These are phyloP conservation scores for Moesziomyces sp. DNA, from an alignment of 1,284 basidiomycete species.

Conservation along the genomic window DNA sequence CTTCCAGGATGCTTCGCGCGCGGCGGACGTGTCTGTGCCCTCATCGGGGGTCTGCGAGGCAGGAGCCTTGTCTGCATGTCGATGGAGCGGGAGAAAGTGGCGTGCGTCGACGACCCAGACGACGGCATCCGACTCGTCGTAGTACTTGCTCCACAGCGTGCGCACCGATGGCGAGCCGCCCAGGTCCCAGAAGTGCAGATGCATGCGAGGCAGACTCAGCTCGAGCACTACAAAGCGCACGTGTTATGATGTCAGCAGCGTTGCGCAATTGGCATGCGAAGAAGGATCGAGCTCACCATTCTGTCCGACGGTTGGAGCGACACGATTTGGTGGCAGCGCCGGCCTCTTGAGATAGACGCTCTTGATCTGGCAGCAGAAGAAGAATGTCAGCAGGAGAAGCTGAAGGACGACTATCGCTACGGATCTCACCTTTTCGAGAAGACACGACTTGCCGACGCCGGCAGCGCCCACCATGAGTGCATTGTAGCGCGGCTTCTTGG, in stretches of 20 bases:
- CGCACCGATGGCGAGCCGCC: conserved; percentile 52
- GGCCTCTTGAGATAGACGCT: conserved; percentile 37
- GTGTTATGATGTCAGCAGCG: not conserved
- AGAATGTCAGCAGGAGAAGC: not conserved
- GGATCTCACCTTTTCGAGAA: conserved; percentile 39
- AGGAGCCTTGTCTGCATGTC: conserved; percentile 15
- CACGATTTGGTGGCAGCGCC: conserved; percentile 33
- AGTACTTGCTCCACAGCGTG: conserved; percentile 53
- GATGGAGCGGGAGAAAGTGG: conserved; percentile 22
- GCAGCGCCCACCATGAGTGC: conserved; percentile 49
- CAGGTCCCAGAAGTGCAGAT: conserved; percentile 58
- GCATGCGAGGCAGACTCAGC: conserved; percentile 26
- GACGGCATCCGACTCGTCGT: conserved; percentile 48
- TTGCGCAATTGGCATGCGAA: not conserved
- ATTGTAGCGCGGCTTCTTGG: conserved; percentile 49
- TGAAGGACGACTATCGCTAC: not conserved
- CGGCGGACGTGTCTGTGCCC: conserved; percentile 11
- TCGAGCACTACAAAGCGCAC: conserved; percentile 31
- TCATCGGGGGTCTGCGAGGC: conserved; percentile 8
- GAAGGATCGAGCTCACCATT: conserved; percentile 22
- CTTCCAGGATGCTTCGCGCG: conserved; percentile 28
- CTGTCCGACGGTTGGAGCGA: conserved; percentile 56
- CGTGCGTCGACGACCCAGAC: conserved; percentile 53
- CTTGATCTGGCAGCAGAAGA: conserved; percentile 16
- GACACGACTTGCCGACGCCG: conserved; percentile 54